Conservation (phyloP, 1,284 basidiomycete species). For the Rhodotorula sp. region DNA sequence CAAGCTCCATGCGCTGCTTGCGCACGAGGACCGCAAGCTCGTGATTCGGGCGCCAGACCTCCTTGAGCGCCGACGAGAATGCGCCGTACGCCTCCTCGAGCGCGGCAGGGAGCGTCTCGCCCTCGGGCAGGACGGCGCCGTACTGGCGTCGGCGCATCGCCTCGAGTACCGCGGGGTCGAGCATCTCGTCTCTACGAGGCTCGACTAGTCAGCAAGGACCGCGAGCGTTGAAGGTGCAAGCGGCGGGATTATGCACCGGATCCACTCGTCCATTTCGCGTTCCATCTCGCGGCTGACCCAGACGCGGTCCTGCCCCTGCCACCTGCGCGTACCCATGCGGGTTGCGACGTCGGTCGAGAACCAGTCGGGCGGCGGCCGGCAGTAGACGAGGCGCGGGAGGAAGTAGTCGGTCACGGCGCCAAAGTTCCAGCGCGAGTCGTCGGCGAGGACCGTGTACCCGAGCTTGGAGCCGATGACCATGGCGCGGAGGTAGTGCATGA, state of each 20-base stretch:
- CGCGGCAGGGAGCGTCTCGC: conserved; percentile 27
- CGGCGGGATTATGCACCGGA: conserved; percentile 5
- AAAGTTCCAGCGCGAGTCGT: conserved; percentile 38
- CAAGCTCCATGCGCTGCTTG: conserved; percentile 39
- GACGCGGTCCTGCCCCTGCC: conserved; percentile 34
- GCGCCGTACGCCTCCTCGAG: conserved; percentile 36
- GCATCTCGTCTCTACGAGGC: conserved; percentile 28
- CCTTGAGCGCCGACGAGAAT: conserved; percentile 21
- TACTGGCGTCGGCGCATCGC: conserved; percentile 16
- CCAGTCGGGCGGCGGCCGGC: conserved; percentile 38
- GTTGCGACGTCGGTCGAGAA: conserved; percentile 19
- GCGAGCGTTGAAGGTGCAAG: no score
- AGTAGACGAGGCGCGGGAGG: conserved; percentile 34
- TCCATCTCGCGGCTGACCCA: conserved; percentile 26
- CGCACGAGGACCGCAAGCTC: conserved; percentile 29
- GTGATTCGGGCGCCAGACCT: conserved; percentile 40
- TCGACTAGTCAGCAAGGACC: neutral
- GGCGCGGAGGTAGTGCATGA: conserved; percentile 31
- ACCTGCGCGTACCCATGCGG: conserved; percentile 23
- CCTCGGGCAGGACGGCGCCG: conserved; percentile 30
- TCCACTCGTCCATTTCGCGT: conserved; percentile 30
- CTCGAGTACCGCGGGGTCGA: conserved; percentile 20
- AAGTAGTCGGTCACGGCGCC: conserved; percentile 36
- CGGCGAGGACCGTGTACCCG: conserved; percentile 36
- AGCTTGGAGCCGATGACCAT: conserved; percentile 36